A percentile compares a stretch with the other conserved stretches of the same genome.
phyloP scores from a whole-genome alignment of 176 grass and related monocot species.

The Rhipidocladum racemiflorum region DNA sequence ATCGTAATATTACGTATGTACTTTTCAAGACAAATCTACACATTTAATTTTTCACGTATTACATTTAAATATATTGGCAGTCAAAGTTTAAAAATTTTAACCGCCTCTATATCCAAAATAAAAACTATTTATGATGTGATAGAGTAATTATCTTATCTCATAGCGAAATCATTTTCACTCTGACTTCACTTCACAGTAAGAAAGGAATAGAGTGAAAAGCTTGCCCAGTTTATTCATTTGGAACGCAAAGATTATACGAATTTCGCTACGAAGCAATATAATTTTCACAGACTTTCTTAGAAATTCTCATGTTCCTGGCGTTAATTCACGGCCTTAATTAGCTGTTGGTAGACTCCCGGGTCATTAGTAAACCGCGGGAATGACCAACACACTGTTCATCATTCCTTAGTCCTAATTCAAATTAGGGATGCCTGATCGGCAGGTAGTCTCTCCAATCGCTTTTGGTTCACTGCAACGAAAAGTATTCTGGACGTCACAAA shows the following conservation, averaged over 20 bases:
- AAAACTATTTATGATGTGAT: no score
- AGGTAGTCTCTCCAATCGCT: conserved; percentile 2
- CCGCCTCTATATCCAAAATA: no score
- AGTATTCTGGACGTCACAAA: conserved; percentile 16
- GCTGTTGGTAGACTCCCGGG: neutral
- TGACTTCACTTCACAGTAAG: neutral
- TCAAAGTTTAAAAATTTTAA: no score
- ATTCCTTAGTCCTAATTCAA: conserved; percentile 17
- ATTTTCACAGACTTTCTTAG: neutral
- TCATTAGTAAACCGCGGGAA: neutral
- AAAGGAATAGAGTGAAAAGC: neutral
- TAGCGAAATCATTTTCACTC: neutral
- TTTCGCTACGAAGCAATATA: neutral
- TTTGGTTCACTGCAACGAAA: neutral
- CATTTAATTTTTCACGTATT: no score
- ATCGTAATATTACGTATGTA: no score
- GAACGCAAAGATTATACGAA: neutral
- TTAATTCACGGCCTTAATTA: neutral
- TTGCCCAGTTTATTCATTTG: neutral
- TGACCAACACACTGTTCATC: neutral
- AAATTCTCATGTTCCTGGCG: neutral
- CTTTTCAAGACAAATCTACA: no score
- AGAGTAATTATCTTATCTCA: no score
- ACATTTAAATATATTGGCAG: no score
- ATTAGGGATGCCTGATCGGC: neutral